Conservation (phyloP, 768 basidiomycete genomes). For the Galerina marginata region DNA sequence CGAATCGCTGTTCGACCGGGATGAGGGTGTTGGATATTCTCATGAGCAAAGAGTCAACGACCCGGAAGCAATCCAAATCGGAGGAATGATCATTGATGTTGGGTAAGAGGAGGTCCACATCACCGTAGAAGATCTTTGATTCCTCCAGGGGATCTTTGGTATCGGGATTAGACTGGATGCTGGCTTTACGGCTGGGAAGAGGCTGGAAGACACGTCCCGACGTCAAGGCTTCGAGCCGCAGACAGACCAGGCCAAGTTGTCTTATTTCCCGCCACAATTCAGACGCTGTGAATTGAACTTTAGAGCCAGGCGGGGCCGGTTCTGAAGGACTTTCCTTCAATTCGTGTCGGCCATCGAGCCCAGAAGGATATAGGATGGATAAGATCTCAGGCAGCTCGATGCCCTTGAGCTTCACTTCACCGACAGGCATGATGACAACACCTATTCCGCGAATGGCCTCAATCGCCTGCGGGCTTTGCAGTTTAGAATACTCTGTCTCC, state of each 20-base stretch:
- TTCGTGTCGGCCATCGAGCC: slow-evolving; percentile 73
- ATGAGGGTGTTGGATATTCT: slow-evolving; percentile 78
- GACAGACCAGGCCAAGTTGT: slow-evolving; percentile 69
- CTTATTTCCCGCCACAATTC: too few relatives aligned
- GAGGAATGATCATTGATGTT: slow-evolving; percentile 69
- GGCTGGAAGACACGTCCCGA: slow-evolving; percentile 64
- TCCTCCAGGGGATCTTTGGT: slow-evolving; percentile 31
- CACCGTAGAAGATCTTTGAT: slow-evolving; percentile 53
- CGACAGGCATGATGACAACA: slow-evolving; percentile 72
- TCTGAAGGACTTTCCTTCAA: slow-evolving; percentile 45
- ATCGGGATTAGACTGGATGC: slow-evolving; percentile 42
- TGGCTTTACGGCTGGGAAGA: slow-evolving; percentile 48
- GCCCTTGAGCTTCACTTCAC: slow-evolving; percentile 93
- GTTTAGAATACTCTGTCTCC: slow-evolving; percentile 64
- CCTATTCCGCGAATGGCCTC: slow-evolving; percentile 79
- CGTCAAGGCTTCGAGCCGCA: slow-evolving; percentile 81
- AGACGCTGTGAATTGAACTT: slow-evolving; percentile 56
- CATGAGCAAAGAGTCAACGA: slow-evolving; percentile 78
- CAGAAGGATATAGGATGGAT: slow-evolving; percentile 81
- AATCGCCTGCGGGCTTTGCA: slow-evolving; percentile 64
- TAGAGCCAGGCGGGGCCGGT: slow-evolving; percentile 44
- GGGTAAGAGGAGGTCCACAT: slow-evolving; percentile 71
- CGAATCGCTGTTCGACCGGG: slow-evolving; percentile 34
- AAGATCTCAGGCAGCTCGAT: slow-evolving; percentile 89
- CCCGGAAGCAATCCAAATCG: slow-evolving; percentile 72